These are phyloP conservation scores for Pestalotiopsis sp. DNA, from an alignment of 2,329 filamentous ascomycete species.

Conservation along the genomic window DNA sequence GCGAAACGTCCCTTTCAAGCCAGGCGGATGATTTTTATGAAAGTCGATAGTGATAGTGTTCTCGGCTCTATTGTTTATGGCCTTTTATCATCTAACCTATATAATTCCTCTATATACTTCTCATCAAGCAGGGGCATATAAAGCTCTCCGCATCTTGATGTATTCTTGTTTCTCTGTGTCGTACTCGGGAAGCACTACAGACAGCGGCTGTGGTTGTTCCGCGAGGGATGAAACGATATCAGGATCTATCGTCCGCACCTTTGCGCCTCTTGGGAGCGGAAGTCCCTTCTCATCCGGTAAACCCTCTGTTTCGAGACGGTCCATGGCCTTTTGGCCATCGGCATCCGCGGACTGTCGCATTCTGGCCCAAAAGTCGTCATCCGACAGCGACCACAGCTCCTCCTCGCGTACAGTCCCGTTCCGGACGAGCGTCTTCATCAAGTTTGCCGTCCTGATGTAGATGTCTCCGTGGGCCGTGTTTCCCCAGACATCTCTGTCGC, in stretches of 20 bases:
- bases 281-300: slow-evolving; percentile 26
- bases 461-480: slow-evolving; percentile 38
- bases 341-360: slow-evolving; percentile 26
- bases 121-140: slow-evolving; percentile 16
- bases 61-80: neutral
- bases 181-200: slow-evolving; percentile 23
- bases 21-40: too few relatives aligned
- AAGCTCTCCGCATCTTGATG: slow-evolving; percentile 17
- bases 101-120: neutral
- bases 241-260: slow-evolving; percentile 36
- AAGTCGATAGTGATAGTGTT: too few relatives aligned
- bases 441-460: slow-evolving; percentile 33
- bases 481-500: slow-evolving; percentile 40
- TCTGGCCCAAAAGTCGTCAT: slow-evolving; percentile 37
- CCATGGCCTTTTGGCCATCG: slow-evolving; percentile 22
- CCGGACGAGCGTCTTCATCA: slow-evolving; percentile 30
- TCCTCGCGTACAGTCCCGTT: slow-evolving; percentile 30
- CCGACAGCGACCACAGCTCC: slow-evolving; percentile 36
- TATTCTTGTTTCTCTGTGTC: slow-evolving; percentile 22
- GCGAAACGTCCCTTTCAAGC: too few relatives aligned
- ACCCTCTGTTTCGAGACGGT: slow-evolving; percentile 24
- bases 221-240: slow-evolving; percentile 25
- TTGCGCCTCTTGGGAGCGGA: slow-evolving; percentile 29
- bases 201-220: slow-evolving; percentile 20
- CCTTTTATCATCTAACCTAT: neutral